Evolutionary conservation across 257 asterid genomes (phyloP).

Genomic region (Galeopsis tetrahit): DNA sequence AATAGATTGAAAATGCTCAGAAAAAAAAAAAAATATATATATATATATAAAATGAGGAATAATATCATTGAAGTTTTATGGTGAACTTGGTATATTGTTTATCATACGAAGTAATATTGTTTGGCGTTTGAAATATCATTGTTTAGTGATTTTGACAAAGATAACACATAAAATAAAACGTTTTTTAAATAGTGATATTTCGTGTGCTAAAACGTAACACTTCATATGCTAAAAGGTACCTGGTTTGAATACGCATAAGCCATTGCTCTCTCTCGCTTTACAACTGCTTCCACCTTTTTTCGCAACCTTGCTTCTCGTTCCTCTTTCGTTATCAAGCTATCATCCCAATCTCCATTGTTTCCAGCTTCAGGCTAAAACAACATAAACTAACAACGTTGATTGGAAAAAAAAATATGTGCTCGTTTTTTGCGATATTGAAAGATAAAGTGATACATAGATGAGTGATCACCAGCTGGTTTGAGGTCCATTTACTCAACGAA

Average conservation of each 20-base stretch:
- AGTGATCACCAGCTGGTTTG: slow-evolving; percentile 51
- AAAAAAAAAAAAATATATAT: not conserved
- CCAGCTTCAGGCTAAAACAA: slow-evolving; percentile 62
- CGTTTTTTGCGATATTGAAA: not conserved
- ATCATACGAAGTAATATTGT: too few species aligned
- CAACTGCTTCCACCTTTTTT: slow-evolving; percentile 80
- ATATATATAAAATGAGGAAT: too few species aligned
- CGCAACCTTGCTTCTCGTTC: slow-evolving; percentile 67
- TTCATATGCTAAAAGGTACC: slow-evolving; percentile 36
- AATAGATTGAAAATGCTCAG: not conserved
- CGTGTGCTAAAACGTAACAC: too few species aligned
- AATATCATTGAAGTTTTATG: not conserved
- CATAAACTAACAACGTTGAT: not conserved
- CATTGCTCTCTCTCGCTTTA: slow-evolving; percentile 93
- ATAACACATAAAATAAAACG: not conserved
- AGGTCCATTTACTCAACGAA: slow-evolving; percentile 66
- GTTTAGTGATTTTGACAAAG: too few species aligned
- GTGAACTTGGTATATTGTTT: not conserved
- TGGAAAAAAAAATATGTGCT: not conserved
- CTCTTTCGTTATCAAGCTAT: slow-evolving; percentile 81
- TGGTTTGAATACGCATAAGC: slow-evolving; percentile 93
- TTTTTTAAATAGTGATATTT: not conserved
- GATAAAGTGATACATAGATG: not conserved
- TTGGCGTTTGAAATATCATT: too few species aligned
- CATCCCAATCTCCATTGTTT: slow-evolving; percentile 75